Evolutionary conservation across 768 basidiomycete species (phyloP), one percentile per base, ranked within the genome.

Genomic region (Psilocybe azurescens): DNA sequence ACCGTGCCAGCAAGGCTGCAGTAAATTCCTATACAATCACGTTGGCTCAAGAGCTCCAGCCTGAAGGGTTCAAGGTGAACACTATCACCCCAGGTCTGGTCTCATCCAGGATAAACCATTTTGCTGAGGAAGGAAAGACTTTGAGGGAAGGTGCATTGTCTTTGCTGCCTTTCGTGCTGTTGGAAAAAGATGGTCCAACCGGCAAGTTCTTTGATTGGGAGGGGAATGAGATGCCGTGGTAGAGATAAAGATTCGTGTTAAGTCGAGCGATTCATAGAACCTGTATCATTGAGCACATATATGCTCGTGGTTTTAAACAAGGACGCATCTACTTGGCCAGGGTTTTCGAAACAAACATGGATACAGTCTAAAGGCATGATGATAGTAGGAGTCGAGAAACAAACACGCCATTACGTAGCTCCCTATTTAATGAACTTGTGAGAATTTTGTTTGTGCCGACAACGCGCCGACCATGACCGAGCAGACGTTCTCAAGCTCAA

Each of bases 1-100:
- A 90, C 69, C 90, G 90, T 66, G 86, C 89, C 1, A 88, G 85
- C 60, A 91, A 91, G 75, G 89, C 85, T 0, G 90, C 90, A 7
- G 85, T 85, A 0, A 86, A 87, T 51, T 82, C 83, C 44, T 83
- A 90, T 53, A 76, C 81, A 0, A 86, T 85, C 60, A 83, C 83
- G 1, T 75, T 91, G 20, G 87, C 89, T 1, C 81, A 84, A 11
- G 88, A 90, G 71, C 80, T 90, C 75, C 80, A 79, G 2, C 65
- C 71, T n/a, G 76, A 80, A 57, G 71, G 71, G 20, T 86, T 90
- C 64, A 83, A 84, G 61, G 85, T 88, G 49, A 90, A 90, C 68
- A 77, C 81, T 1, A 73, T 89, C 3, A 86, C 86, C 0, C 89
- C 89, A 13, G 89, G 89, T 0, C 89, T 74, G 59, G 82, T 78